A percentile compares a stretch with the other conserved stretches of the same genome.
phyloP scores from a whole-genome alignment of 106 monocot genomes.

The Dendrobium huoshanense region DNA sequence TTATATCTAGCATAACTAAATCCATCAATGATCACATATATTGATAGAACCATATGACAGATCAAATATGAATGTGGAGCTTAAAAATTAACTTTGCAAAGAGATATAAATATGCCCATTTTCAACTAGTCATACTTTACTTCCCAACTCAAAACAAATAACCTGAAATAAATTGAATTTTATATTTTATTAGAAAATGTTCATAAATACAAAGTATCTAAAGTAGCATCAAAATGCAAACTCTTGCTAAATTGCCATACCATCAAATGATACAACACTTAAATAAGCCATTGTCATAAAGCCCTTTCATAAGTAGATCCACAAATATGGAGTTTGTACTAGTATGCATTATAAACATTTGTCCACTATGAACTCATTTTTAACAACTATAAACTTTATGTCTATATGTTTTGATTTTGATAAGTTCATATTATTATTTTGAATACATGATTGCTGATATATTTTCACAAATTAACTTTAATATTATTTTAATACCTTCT shows the following conservation, averaged over 20 bases:
- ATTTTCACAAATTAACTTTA: not conserved
- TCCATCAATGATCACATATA: not conserved
- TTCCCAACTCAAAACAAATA: not conserved
- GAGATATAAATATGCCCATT: not conserved
- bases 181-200: not conserved
- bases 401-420: not conserved
- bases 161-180: not conserved
- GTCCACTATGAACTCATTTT: slow-evolving; percentile 10
- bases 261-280: slow-evolving; percentile 2
- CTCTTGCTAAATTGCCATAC: not conserved
- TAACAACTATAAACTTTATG: slow-evolving; percentile 13
- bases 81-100: not conserved
- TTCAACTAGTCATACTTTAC: not conserved
- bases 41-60: not conserved
- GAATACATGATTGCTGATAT: slow-evolving; percentile 4
- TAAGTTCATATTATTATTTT: not conserved
- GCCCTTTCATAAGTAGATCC: slow-evolving; percentile 5
- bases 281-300: slow-evolving; percentile 10
- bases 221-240: not conserved
- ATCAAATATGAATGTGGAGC: not conserved
- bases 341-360: slow-evolving; percentile 11
- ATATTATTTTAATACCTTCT: no score
- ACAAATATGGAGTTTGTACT: slow-evolving; percentile 7
- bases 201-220: not conserved
- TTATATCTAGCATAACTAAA: not conserved